Evolutionary conservation across 2,329 filamentous ascomycete genomes (phyloP), one percentile per base, ranked within the genome.

Genomic region (Fusarium graminum): DNA sequence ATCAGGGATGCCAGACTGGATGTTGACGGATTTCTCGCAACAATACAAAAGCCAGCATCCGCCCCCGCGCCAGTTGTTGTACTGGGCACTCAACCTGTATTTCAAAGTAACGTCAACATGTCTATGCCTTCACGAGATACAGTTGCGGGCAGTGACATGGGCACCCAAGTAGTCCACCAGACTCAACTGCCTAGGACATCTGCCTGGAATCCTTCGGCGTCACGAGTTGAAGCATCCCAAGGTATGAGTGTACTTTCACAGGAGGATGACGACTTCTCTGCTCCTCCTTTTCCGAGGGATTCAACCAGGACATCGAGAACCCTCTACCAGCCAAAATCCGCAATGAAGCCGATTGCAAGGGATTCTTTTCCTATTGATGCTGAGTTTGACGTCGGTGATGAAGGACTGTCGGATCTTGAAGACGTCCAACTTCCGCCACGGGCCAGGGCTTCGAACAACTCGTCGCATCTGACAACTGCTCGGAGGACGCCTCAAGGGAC

Each of bases 101-200:
- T 72, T 30, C 67, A 65, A n/a, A 67, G 69, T 30, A 65, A 63
- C n/a, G 73, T 74, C 5, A 72, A 77, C 52, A 75, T 77, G 74
- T 74, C 76, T 11, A 70, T 73, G 6, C 72, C 70, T 22, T 74
- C 78, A 6, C 74, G 71, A 42, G 77, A 79, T n/a, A 73, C 69
- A 10, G 73, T 75, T 4, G 32, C 74, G 13, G 68, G 70, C 16
- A 70, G 74, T 2, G 74, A 78, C 36, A 74, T 74, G 26, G 77
- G 76, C 13, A 81, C 82, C 2, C 82, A 87, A 61, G 78, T 86
- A 17, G 80, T 86, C 19, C 79, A 81, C 19, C 84, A 86, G 68
- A 86, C 85, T 2, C 85, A 86, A 53, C 67, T 83, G 22, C 76
- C 79, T 11, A 63, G 66, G 30, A 54, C 52, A n/a, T 69, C 71